Evolutionary conservation across 148 eudicot genomes (phyloP).

Genomic region (Arctostaphylos glauca): DNA sequence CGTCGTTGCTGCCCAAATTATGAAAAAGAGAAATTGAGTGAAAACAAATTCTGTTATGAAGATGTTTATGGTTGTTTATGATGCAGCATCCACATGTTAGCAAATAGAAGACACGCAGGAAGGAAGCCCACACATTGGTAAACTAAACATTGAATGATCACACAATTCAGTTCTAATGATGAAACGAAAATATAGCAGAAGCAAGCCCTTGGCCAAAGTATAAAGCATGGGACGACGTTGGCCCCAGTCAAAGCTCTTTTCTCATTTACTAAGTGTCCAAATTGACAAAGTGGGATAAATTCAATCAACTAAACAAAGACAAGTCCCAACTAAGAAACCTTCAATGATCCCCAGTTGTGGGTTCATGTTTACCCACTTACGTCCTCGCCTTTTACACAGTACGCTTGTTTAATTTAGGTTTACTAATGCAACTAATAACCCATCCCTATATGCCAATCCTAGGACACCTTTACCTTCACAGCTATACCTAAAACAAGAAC

Average conservation of each 20-base stretch:
- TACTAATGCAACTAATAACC: background rate
- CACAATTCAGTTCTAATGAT: background rate
- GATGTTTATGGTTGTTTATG: background rate
- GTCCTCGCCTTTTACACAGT: background rate
- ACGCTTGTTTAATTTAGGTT: background rate
- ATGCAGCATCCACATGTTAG: background rate
- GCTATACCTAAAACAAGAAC: background rate
- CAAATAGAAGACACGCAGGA: background rate
- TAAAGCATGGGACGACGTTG: background rate
- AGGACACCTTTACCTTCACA: background rate
- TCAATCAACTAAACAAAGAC: background rate
- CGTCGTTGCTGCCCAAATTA: constrained; percentile 85
- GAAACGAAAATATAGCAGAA: background rate
- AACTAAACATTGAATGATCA: background rate
- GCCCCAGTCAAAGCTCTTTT: background rate
- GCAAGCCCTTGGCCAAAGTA: background rate
- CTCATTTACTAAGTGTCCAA: background rate
- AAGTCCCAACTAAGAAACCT: background rate
- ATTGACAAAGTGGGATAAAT: background rate
- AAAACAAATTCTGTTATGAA: constrained; percentile 12
- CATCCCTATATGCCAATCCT: background rate
- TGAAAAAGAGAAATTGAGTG: constrained; percentile 11
- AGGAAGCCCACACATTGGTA: background rate
- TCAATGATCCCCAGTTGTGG: background rate
- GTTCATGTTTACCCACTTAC: background rate